A percentile compares a stretch with the other conserved stretches of the same genome.
Conservation (phyloP, 164 flowering plant species). For the Magnolia changhungtana region DNA sequence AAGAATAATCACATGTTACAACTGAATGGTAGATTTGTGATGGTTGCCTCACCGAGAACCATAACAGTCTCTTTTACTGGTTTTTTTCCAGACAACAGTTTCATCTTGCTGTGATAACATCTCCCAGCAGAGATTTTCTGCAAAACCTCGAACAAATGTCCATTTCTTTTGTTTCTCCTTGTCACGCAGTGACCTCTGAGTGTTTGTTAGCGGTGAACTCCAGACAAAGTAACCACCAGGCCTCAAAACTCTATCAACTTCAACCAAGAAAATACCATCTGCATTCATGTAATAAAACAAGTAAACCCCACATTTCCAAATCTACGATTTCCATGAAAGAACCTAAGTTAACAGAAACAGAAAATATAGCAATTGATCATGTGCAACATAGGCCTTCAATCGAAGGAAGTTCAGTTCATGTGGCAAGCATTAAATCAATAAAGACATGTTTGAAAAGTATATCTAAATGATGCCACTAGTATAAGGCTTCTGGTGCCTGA, state of each 20-base stretch:
- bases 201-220: slow-evolving; percentile 84
- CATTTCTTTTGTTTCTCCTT: slow-evolving; percentile 69
- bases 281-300: slow-evolving; percentile 23
- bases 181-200: slow-evolving; percentile 43
- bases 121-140: slow-evolving; percentile 82
- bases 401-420: neutral
- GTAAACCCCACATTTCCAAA: neutral
- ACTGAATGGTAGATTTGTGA: slow-evolving; percentile 8
- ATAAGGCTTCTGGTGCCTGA: neutral
- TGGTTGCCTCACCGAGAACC: slow-evolving; percentile 54
- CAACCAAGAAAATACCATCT: slow-evolving; percentile 82
- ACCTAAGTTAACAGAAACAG: neutral
- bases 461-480: neutral
- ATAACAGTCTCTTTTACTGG: slow-evolving; percentile 65
- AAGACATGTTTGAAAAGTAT: neutral
- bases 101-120: slow-evolving; percentile 91
- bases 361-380: neutral
- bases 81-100: slow-evolving; percentile 94
- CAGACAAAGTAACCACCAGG: slow-evolving; percentile 99
- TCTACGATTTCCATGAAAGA: slow-evolving; percentile 3
- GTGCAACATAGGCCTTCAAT: neutral
- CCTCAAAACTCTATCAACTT: slow-evolving; percentile 85
- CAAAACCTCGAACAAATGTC: slow-evolving; percentile 54
- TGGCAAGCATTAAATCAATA: neutral
- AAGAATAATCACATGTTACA: neutral